Base-by-base conservation (phyloP, 306 rosid species). In the Malus asiatica region DNA sequence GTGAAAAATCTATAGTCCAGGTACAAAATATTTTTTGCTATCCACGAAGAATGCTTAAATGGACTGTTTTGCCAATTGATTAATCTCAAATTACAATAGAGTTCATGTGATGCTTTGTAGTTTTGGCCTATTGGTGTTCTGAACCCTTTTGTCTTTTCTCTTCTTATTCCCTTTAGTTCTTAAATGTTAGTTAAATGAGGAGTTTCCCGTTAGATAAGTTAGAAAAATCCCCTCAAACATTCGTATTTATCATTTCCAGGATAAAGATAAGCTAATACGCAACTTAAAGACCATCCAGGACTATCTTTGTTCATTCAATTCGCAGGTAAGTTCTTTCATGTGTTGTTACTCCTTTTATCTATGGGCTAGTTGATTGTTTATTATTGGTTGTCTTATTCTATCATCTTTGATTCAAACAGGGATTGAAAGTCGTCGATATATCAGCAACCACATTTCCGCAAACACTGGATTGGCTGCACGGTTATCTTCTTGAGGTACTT, bases 381-480 rank as follows among this genome's bases (percentile, higher is more conserved):
- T 59, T 13, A 30, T 55, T 57, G 42, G n/a, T 29, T 80, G 55
- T 48, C 3, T 27, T 74, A 45, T 18, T 51, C 60, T 3, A 2
- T 38, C 35, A 19, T 48, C 70, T 71, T 62, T 53, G 79, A 52
- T 62, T 79, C 82, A 77, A 73, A 77, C 85, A 95, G 98, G 98
- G 97, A 76, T 85, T 95, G 85, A 85, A 85, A 5, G 97, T 89
- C 38, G 98, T 88, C 79, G 92, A 86, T 69, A 92, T 92, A 76
- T 90, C 98, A 11, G 92, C 98, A 58, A 90, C 97, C 63, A 88
- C 96, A 74, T 92, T 92, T 86, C 96, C 97, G 25, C 98, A 92
- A 76, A 87, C 96, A 74, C 78, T 95, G 87, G 98, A 95, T 87
- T 89, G 92, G 97, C 86, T 95, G 81, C 97, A 92, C 25, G 73